These are phyloP conservation scores for Carpinus viminea DNA, from an alignment of 306 rosid genomes.

Conservation along the genomic window DNA sequence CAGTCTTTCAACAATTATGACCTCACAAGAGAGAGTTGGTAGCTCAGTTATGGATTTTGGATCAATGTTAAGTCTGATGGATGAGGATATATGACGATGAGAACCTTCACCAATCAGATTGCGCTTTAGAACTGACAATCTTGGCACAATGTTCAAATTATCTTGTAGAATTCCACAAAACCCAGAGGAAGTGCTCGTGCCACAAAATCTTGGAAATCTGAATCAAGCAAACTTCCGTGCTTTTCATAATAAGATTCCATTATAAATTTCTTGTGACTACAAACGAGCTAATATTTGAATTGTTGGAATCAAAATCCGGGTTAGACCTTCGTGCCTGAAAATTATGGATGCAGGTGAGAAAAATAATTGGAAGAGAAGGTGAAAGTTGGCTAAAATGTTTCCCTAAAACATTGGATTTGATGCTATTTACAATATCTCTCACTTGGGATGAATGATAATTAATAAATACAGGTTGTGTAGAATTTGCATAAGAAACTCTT, in stretches of 20 bases:
- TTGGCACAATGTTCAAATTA: slow-evolving; percentile 30
- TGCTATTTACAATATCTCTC: neutral
- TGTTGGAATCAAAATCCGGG: slow-evolving; percentile 26
- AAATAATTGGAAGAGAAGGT: neutral
- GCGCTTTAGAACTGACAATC: slow-evolving; percentile 44
- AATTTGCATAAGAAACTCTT: neutral
- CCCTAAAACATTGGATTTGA: neutral
- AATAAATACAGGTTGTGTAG: neutral
- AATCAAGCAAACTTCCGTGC: slow-evolving; percentile 41
- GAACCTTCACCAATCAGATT: slow-evolving; percentile 77
- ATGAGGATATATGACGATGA: slow-evolving; percentile 61
- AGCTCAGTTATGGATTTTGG: slow-evolving; percentile 36
- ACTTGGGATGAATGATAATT: neutral
- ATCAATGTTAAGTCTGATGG: slow-evolving; percentile 39
- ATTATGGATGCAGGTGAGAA: slow-evolving; percentile 14
- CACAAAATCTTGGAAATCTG: slow-evolving; percentile 53
- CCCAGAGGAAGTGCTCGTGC: slow-evolving; percentile 46
- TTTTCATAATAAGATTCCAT: slow-evolving; percentile 58
- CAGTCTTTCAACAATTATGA: slow-evolving; percentile 68
- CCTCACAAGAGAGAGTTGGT: slow-evolving; percentile 43
- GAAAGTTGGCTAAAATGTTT: neutral
- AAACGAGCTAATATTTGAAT: slow-evolving; percentile 20
- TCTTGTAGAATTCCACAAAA: slow-evolving; percentile 44
- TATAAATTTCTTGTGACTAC: slow-evolving; percentile 38
- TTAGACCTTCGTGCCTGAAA: slow-evolving; percentile 49